A percentile compares a stretch with the other conserved stretches of the same genome.
These are phyloP conservation scores for Chalciporus piperatus DNA, from an alignment of 768 basidiomycete species.

Conservation along the genomic window DNA sequence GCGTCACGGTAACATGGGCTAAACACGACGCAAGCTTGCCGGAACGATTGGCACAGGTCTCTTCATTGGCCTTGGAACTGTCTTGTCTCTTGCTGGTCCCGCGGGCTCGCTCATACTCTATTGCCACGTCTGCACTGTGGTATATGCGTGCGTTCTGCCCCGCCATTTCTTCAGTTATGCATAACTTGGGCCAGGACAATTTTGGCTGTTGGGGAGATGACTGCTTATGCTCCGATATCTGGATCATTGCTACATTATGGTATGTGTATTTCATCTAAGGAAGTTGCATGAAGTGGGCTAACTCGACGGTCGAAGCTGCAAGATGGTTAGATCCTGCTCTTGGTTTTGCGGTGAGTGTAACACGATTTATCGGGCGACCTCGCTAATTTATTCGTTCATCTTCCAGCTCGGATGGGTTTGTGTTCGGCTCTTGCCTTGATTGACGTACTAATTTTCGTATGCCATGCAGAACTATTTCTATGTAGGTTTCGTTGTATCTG, in stretches of 20 bases:
- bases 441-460: constrained; percentile 3
- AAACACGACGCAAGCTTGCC: constrained; percentile 19
- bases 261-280: constrained; percentile 2
- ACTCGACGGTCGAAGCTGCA: constrained; percentile 18
- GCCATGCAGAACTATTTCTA: constrained; percentile 33
- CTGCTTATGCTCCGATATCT: constrained; percentile 26
- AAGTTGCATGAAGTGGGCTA: not conserved
- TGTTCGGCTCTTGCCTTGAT: not conserved
- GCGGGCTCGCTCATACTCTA: constrained; percentile 30
- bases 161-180: not conserved
- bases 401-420: constrained; percentile 25
- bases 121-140: constrained; percentile 25
- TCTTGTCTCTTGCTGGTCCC: constrained; percentile 27
- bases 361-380: not conserved
- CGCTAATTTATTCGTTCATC: not conserved
- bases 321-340: constrained; percentile 33
- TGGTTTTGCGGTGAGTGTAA: constrained; percentile 28
- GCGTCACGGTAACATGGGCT: not conserved
- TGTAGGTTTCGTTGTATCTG: constrained; percentile 12
- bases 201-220: constrained; percentile 30
- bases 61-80: constrained; percentile 29
- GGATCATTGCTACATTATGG: constrained; percentile 29
- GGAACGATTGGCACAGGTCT: constrained; percentile 32
- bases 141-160: constrained; percentile 23
- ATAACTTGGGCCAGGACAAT: constrained; percentile 23